Percentiles rank a stretch among this genome's conserved stretches.
Evolutionary conservation across 306 rosid genomes (phyloP).

Genomic region (Hippophae rhamnoides): DNA sequence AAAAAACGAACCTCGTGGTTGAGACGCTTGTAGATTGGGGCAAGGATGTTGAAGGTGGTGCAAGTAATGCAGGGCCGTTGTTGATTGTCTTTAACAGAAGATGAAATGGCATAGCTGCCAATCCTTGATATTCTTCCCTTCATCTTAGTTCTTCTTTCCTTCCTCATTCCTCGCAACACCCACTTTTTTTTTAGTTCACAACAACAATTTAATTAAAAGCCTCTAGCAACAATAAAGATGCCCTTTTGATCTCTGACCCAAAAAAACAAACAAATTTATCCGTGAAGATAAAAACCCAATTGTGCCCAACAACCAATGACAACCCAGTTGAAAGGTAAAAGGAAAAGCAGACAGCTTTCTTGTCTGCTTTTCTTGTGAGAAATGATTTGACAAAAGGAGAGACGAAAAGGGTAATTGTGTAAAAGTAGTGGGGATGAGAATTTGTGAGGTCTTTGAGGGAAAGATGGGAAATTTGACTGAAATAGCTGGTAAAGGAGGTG

Average conservation of each 20-base stretch:
- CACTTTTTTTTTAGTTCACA: background rate
- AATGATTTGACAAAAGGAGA: no score
- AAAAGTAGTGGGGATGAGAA: background rate
- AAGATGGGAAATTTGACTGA: conserved; percentile 13
- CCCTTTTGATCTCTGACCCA: no score
- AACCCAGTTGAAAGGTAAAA: no score
- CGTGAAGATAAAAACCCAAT: background rate
- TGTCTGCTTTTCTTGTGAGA: no score
- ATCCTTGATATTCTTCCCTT: conserved; percentile 67
- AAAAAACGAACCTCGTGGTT: conserved; percentile 41
- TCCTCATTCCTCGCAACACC: conserved; percentile 31
- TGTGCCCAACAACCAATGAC: background rate
- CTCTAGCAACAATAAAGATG: no score
- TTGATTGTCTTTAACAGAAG: conserved; percentile 54
- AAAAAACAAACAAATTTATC: background rate
- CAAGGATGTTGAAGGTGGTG: conserved; percentile 92
- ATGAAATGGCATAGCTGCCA: conserved; percentile 72
- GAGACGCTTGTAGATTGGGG: conserved; percentile 94
- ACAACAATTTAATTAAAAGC: background rate
- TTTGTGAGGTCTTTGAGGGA: background rate
- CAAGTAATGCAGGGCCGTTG: conserved; percentile 77
- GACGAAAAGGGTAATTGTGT: no score
- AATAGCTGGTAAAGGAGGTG: conserved; percentile 9
- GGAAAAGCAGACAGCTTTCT: no score
- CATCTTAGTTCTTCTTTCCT: conserved; percentile 41